Evolutionary conservation across 495 filamentous ascomycete species (phyloP).

Genomic region (Penicillium lagena): DNA sequence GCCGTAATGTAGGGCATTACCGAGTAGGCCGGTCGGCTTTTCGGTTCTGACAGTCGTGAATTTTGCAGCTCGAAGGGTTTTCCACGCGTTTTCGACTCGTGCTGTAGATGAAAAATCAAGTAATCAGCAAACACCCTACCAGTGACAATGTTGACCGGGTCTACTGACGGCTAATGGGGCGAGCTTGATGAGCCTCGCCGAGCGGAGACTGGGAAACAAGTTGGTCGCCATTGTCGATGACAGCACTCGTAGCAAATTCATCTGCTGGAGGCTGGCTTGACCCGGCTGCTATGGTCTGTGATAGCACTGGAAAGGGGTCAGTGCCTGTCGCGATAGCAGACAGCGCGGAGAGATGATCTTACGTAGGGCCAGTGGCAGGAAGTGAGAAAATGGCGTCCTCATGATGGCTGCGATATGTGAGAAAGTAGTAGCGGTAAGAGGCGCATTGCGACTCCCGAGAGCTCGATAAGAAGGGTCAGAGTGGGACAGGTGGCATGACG

Average conservation of each 20-base stretch:
- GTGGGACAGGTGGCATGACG: not conserved
- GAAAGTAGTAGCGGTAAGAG: conserved; percentile 15
- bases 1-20: conserved; percentile 42
- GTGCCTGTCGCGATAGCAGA: conserved; percentile 1
- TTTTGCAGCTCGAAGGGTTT: conserved; percentile 26
- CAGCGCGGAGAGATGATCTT: conserved; percentile 11
- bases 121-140: not conserved
- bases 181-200: conserved; percentile 8
- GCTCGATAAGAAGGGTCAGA: not conserved
- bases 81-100: conserved; percentile 29
- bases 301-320: conserved; percentile 30
- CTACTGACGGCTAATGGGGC: conserved; percentile 28
- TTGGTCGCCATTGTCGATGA: conserved; percentile 10
- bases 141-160: not conserved
- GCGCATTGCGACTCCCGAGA: conserved; percentile 33
- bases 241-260: conserved; percentile 12
- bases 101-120: conserved; percentile 12
- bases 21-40: conserved; percentile 38
- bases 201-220: conserved; percentile 10
- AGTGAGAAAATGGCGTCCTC: conserved; percentile 30
- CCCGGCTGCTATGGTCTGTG: conserved; percentile 27
- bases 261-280: conserved; percentile 14
- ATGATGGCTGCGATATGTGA: conserved; percentile 27
- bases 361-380: conserved; percentile 35
- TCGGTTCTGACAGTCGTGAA: conserved; percentile 20